phyloP scores from a whole-genome alignment of 2,329 filamentous ascomycete genomes.

The Penicillium hesseltinei region DNA sequence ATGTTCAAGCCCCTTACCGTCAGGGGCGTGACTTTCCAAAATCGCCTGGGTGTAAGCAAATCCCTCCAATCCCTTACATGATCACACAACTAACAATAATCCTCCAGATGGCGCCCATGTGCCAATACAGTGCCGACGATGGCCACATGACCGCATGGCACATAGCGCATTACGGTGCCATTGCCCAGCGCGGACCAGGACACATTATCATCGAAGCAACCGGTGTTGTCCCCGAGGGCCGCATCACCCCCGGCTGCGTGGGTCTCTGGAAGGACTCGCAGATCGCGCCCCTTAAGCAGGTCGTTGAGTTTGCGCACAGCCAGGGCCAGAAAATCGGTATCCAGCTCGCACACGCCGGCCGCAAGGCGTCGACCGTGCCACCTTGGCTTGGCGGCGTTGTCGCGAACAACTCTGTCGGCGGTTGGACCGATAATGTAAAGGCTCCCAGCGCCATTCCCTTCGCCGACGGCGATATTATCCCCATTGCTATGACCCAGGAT shows the following conservation, averaged over 20 bases:
- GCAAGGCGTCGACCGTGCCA: constrained; percentile 59
- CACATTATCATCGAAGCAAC: constrained; percentile 78
- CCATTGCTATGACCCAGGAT: constrained; percentile 65
- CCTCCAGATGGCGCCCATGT: constrained; percentile 50
- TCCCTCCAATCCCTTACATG: background rate
- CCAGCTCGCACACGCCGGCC: constrained; percentile 78
- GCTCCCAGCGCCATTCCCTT: constrained; percentile 63
- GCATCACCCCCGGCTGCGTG: constrained; percentile 65
- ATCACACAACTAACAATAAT: background rate
- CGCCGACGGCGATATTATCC: constrained; percentile 58
- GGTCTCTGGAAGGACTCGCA: constrained; percentile 83
- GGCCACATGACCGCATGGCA: constrained; percentile 80
- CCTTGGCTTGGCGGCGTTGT: constrained; percentile 46
- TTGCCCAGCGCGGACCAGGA: constrained; percentile 72
- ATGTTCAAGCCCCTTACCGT: constrained; percentile 59
- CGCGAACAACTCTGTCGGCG: constrained; percentile 54
- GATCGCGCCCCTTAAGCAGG: constrained; percentile 63
- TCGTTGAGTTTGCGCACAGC: constrained; percentile 76
- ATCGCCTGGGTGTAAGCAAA: constrained; percentile 56
- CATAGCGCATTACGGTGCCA: constrained; percentile 77
- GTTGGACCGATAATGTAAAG: constrained; percentile 55
- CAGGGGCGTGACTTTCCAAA: constrained; percentile 61
- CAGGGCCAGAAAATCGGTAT: constrained; percentile 76
- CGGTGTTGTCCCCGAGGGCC: constrained; percentile 69
- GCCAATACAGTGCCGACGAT: constrained; percentile 65